Base-by-base conservation (phyloP, 257 asterid genomes). In the Linaria vulgaris region DNA sequence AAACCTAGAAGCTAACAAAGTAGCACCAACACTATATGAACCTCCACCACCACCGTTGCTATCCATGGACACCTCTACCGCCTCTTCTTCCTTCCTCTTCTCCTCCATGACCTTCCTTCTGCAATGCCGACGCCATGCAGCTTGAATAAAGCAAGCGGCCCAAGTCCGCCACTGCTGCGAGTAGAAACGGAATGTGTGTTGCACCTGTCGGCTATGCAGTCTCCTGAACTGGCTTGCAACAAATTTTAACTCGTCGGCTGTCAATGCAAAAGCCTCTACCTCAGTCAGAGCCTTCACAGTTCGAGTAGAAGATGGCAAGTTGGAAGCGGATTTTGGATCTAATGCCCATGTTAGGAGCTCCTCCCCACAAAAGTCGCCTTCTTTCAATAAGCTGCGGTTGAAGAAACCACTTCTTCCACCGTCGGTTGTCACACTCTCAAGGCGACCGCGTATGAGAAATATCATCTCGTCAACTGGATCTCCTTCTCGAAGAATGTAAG, bases 161-260 rank as follows among this genome's bases (percentile, higher is more conserved):
- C 99, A 92, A 0, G 99, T 92, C 52, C 97, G 74, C 99, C 99
- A 92, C 64, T 92, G 99, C 69, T 89, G 96, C 0, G 99, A 92
- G 81, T 92, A 90, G 81, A 92, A 92, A 0, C 99, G 91, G 80
- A 92, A 92, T 0, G 96, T 92, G 79, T 92, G 97, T 38, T 89
- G 99, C 12, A 92, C 95, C 68, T 92, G 97, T 67, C 91, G 54
- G 70, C 96, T 89, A 84, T 92, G 99, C 23, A 92, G 97, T 63
- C 99, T 77, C 62, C 99, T 81, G 80, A 92, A 87, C 72, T 92
- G 99, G 60, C 95, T 77, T 21, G 99, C 97, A 0, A 92, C 97
- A 6, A 92, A 92, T 70, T 92, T 92, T 59, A 92, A 38, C 63
- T 92, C 99, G 8, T 92, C 96, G 0, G 99, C 97, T 10, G 89